These are phyloP conservation scores for Casaregolazyma lundiana DNA, from an alignment of 1,139 yeast species.

Conservation along the genomic window DNA sequence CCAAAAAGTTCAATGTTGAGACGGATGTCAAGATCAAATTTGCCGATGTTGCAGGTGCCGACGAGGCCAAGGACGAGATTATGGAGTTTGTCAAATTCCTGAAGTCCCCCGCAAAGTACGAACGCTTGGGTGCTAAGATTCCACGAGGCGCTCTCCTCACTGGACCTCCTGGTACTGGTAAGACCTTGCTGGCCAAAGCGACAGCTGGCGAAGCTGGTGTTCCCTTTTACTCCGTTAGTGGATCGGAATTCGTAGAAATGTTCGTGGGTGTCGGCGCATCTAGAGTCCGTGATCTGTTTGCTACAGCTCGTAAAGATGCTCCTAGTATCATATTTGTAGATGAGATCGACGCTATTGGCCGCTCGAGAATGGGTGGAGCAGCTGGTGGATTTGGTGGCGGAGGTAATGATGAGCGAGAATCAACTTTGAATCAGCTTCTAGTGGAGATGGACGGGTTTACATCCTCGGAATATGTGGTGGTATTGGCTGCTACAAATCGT, in stretches of 20 bases:
- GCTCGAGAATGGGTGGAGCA: slow-evolving; percentile 73
- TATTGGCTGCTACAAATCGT: slow-evolving; percentile 94
- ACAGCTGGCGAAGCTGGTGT: slow-evolving; percentile 99
- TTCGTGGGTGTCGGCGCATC: slow-evolving; percentile 99
- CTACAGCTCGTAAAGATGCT: slow-evolving; percentile 87
- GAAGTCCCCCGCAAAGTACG: slow-evolving; percentile 87
- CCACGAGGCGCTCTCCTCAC: slow-evolving; percentile 97
- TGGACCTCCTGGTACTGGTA: slow-evolving; percentile 99
- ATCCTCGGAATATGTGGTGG: slow-evolving; percentile 86
- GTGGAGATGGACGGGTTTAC: slow-evolving; percentile 98
- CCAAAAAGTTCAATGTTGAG: slow-evolving; percentile 87
- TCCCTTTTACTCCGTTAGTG: slow-evolving; percentile 91
- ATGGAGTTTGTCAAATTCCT: slow-evolving; percentile 95
- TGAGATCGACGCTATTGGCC: slow-evolving; percentile 98
- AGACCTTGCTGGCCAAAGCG: slow-evolving; percentile 91
- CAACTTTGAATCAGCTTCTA: slow-evolving; percentile 86
- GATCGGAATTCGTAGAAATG: slow-evolving; percentile 99
- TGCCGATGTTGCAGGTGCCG: slow-evolving; percentile 94
- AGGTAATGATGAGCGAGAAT: slow-evolving; percentile 93
- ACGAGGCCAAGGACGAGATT: slow-evolving; percentile 93
- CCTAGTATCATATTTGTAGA: slow-evolving; percentile 94
- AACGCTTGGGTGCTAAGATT: slow-evolving; percentile 87
- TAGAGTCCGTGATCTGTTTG: slow-evolving; percentile 89
- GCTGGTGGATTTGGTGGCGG: slow-evolving; percentile 79
- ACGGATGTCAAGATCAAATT: slow-evolving; percentile 82